phyloP scores from a whole-genome alignment of 83 land plant genomes.

The Thuja plicata region DNA sequence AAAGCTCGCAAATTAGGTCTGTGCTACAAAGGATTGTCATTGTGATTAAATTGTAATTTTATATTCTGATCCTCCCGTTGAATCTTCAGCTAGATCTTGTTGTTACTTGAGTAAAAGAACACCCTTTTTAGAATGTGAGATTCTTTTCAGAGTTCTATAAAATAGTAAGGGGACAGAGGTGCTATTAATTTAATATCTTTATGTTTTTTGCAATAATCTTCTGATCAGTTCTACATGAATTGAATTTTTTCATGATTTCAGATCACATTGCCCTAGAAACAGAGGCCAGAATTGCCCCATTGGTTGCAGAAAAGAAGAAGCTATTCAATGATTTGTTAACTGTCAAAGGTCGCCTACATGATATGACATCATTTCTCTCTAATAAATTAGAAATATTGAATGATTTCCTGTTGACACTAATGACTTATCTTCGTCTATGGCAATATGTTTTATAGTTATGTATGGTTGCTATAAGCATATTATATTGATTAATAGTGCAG shows the following conservation, averaged over 20 bases:
- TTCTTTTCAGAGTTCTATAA: not conserved
- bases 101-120: not conserved
- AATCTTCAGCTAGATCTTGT: constrained; percentile 6
- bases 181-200: not conserved
- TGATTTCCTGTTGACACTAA: constrained; percentile 1
- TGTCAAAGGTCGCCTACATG: constrained; percentile 63
- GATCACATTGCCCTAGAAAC: constrained; percentile 86
- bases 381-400: not conserved
- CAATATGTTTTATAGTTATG: not conserved
- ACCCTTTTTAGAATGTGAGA: not conserved
- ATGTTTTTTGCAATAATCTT: not conserved
- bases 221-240: not conserved
- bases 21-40: constrained; percentile 2
- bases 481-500: not conserved
- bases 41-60: constrained; percentile 5
- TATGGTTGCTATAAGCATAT: not conserved
- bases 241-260: constrained; percentile 25
- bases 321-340: constrained; percentile 87
- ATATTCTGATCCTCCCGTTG: not conserved
- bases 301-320: constrained; percentile 79
- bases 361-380: not conserved
- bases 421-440: not conserved
- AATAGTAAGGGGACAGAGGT: not conserved
- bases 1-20: constrained; percentile 89
- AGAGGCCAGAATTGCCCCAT: constrained; percentile 72